Percentiles rank a stretch among this genome's conserved stretches.
phyloP scores from a whole-genome alignment of 495 filamentous ascomycete species.

The Talaromyces ruber region DNA sequence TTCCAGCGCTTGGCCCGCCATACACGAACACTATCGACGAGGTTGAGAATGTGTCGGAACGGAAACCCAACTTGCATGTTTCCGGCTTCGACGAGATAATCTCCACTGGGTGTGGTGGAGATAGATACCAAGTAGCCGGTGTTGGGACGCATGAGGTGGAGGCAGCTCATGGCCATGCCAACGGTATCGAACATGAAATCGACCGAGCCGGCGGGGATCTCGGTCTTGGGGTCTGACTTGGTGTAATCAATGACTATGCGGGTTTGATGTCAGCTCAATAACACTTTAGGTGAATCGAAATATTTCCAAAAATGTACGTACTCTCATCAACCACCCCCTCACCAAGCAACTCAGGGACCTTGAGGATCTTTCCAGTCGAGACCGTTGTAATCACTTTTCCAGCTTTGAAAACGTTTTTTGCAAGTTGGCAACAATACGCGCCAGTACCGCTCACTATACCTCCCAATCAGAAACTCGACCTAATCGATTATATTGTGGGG shows the following conservation, averaged over 20 bases:
- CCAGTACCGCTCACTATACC: conserved; percentile 3
- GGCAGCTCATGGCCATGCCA: conserved; percentile 1
- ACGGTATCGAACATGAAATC: conserved; percentile 7
- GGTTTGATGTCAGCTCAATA: background rate
- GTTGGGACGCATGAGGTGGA: conserved; percentile 21
- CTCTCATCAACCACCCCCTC: conserved; percentile 3
- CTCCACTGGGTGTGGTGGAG: conserved; percentile 25
- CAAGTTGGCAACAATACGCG: conserved; percentile 3
- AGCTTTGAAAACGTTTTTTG: conserved; percentile 7
- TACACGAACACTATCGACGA: background rate
- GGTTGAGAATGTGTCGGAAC: conserved; percentile 3
- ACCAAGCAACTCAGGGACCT: conserved; percentile 2
- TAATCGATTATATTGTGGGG: background rate
- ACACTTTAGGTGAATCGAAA: background rate
- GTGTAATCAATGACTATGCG: conserved; percentile 5
- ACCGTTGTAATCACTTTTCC: conserved; percentile 7
- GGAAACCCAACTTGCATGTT: background rate
- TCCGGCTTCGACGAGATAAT: conserved; percentile 2
- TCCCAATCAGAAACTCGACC: background rate
- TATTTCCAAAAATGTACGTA: background rate
- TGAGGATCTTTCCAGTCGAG: conserved; percentile 1
- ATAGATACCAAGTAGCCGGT: conserved; percentile 33
- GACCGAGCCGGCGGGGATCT: conserved; percentile 2
- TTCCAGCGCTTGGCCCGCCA: conserved; percentile 2
- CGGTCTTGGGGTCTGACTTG: conserved; percentile 4